Conservation (phyloP, 768 basidiomycete species). For the Lactifluus piperatus region DNA sequence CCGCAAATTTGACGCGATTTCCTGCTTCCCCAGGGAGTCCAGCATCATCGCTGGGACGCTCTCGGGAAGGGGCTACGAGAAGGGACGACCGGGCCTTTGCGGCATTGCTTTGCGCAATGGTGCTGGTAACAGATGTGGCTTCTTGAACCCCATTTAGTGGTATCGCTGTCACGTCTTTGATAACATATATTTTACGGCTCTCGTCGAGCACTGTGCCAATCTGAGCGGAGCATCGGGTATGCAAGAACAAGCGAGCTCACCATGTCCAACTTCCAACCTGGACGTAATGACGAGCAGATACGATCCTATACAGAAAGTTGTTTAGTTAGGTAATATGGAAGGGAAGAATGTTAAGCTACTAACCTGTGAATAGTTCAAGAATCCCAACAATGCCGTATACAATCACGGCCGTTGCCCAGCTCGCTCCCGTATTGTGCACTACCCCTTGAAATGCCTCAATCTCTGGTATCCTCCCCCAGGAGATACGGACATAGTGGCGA, state of each 20-base stretch:
- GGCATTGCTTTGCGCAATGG: constrained; percentile 43
- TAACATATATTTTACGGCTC: constrained; percentile 50
- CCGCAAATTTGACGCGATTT: constrained; percentile 46
- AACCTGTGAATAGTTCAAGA: constrained; percentile 64
- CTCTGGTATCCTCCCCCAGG: constrained; percentile 50
- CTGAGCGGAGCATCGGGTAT: not conserved
- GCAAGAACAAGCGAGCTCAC: constrained; percentile 36
- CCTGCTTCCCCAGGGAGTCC: constrained; percentile 1
- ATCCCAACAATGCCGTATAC: constrained; percentile 74
- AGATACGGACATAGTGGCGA: constrained; percentile 38
- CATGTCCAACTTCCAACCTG: constrained; percentile 50
- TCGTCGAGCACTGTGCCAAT: constrained; percentile 50
- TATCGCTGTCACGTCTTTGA: constrained; percentile 62
- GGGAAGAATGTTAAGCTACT: constrained; percentile 37
- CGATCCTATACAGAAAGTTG: constrained; percentile 40
- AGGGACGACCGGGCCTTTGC: constrained; percentile 40
- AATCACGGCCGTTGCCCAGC: constrained; percentile 51
- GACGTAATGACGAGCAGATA: constrained; percentile 68
- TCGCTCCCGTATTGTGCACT: constrained; percentile 28
- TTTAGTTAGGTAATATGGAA: constrained; percentile 2
- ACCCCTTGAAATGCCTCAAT: constrained; percentile 42
- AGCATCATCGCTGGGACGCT: constrained; percentile 10
- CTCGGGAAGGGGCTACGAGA: constrained; percentile 22
- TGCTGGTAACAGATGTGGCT: constrained; percentile 44
- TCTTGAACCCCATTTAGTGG: constrained; percentile 54